Evolutionary conservation across 176 grass and related monocot genomes (phyloP), one percentile per base, ranked within the genome.

Genomic region (Oryza glumipatula): DNA sequence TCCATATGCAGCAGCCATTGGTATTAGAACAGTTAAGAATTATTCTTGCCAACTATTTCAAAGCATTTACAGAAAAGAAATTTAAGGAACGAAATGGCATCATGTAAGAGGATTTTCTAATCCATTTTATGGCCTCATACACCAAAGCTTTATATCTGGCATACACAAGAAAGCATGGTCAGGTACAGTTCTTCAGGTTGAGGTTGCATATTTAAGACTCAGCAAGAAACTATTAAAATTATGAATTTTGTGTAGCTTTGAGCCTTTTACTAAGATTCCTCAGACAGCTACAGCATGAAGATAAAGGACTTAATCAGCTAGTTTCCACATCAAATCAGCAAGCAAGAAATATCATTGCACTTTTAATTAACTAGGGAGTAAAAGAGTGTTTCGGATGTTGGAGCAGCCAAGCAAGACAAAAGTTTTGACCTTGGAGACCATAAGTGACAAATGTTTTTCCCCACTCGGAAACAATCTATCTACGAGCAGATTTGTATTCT

Each of bases 201-300:
- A 75, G 19, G 30, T 76, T 26, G 14, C 82, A 77, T 32, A 30
- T 17, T 76, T 13, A 68, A 56, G 82, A 76, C 28, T 69, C 36
- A 49, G 1, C 39, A 63, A 74, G 11, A 47, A 73, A 83, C 1
- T 32, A 3, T 6, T 65, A 0, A 35, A 46, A 26, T 38, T 46
- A 9, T 4, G 11, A n/a, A 48, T 79, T 54, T 79, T 3, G 6
- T 17, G 58, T 11, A 83, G 60, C 3, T 74, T 66, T 73, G 21
- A 45, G 21, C 58, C n/a, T 63, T 63, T 63, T 63, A 23, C 9
- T 47, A 51, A 66, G 24, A 24, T 9, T 70, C 32, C 32, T 32
- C 44, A 54, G 14, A 78, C 43, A 21, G 86, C 21, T 73, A 60
- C 14, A 43, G 6, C 6, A 30, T 70, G 49, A 36, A 72, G 38